Conservation (phyloP, 2,329 filamentous ascomycete genomes). For the Purpureocillium takamizusanense region DNA sequence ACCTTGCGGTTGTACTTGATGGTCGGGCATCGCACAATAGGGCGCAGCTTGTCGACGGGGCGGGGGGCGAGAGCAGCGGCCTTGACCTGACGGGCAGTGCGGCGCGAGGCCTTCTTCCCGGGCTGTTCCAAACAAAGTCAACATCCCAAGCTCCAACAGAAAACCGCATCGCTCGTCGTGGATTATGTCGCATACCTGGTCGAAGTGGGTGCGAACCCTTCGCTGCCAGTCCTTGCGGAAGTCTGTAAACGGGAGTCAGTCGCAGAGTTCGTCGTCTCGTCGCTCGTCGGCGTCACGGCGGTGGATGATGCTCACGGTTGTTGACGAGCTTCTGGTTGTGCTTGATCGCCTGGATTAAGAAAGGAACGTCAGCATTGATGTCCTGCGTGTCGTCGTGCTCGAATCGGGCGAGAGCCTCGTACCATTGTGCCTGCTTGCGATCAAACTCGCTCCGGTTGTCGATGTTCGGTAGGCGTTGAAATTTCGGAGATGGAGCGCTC, state of each 20-base stretch:
- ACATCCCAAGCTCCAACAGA: constrained; percentile 13
- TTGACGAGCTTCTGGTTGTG: constrained; percentile 98
- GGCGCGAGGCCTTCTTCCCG: constrained; percentile 90
- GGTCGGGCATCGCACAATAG: constrained; percentile 93
- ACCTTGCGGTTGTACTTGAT: constrained; percentile 99
- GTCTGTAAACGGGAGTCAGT: constrained; percentile 49
- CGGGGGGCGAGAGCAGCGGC: constrained; percentile 91
- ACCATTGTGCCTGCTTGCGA: constrained; percentile 48
- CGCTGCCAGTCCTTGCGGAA: constrained; percentile 99
- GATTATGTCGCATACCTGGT: constrained; percentile 66
- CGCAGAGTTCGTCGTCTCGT: constrained; percentile 14
- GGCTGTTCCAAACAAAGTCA: constrained; percentile 51
- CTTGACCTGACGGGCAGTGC: constrained; percentile 87
- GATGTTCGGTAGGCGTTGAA: constrained; percentile 30
- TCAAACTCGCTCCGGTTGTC: constrained; percentile 36
- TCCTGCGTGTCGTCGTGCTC: constrained; percentile 10
- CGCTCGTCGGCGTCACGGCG: constrained; percentile 14
- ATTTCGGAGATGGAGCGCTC: constrained; percentile 28
- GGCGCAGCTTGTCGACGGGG: constrained; percentile 93
- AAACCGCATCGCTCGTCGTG: neutral
- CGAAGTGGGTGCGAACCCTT: constrained; percentile 98
- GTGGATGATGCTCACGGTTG: constrained; percentile 63
- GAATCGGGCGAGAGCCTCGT: constrained; percentile 18
- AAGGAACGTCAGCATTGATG: constrained; percentile 22
- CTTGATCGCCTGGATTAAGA: constrained; percentile 74